A percentile compares a stretch with the other conserved stretches of the same genome.
Conservation (phyloP, 2,329 filamentous ascomycete species). For the Ophiostoma pallidulum region DNA sequence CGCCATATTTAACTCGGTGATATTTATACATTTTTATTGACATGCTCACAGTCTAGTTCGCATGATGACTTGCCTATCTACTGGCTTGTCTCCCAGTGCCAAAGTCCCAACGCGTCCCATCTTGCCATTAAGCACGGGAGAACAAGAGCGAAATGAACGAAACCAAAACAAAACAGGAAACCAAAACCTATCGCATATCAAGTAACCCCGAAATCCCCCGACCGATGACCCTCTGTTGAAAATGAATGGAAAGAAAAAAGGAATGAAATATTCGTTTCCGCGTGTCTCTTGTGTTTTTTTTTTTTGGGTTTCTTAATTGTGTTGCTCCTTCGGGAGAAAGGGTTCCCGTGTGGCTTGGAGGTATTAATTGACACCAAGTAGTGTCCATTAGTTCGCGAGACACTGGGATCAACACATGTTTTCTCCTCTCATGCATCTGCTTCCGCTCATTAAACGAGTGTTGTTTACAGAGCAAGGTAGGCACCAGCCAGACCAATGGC, state of each 20-base stretch:
- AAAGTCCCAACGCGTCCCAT: background rate
- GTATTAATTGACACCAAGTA: background rate
- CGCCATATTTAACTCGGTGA: too few relatives aligned
- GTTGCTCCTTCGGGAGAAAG: background rate
- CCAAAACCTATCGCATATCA: background rate
- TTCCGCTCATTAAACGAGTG: background rate
- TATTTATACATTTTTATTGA: too few relatives aligned
- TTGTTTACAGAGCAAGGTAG: conserved; percentile 27
- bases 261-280: background rate
- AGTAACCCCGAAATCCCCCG: background rate
- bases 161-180: background rate
- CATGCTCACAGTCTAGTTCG: too few relatives aligned
- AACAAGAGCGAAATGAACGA: background rate
- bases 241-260: background rate
- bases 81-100: background rate
- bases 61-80: too few relatives aligned
- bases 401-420: too few relatives aligned
- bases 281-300: background rate
- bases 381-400: too few relatives aligned
- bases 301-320: background rate
- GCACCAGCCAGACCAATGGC: conserved; percentile 26
- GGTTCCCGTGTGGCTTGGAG: too few relatives aligned
- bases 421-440: background rate
- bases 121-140: background rate
- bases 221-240: background rate